Conservation (phyloP, 2,329 filamentous ascomycete genomes). For the Claviceps sp. region DNA sequence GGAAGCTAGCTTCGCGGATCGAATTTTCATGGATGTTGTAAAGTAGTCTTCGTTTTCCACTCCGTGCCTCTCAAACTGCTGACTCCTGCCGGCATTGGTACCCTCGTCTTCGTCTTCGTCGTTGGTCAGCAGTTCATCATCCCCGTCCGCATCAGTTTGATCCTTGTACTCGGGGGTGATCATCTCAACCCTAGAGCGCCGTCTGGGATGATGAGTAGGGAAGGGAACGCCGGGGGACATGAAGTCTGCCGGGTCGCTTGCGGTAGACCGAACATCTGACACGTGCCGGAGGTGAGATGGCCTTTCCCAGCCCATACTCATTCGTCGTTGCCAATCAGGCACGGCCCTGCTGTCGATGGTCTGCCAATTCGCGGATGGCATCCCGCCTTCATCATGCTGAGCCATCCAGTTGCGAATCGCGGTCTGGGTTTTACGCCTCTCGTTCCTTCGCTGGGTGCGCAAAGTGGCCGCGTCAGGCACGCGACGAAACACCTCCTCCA, state of each 20-base stretch:
- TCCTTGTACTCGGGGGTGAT: slow-evolving; percentile 32
- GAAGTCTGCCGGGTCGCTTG: slow-evolving; percentile 52
- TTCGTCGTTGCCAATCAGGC: slow-evolving; percentile 36
- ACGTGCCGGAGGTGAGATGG: slow-evolving; percentile 34
- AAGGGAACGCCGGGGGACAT: slow-evolving; percentile 31
- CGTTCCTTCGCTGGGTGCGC: slow-evolving; percentile 45
- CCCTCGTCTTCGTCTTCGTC: slow-evolving; percentile 53
- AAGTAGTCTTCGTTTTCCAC: slow-evolving; percentile 37
- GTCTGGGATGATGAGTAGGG: slow-evolving; percentile 11
- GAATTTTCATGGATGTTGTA: slow-evolving; percentile 32
- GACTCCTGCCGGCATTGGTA: slow-evolving; percentile 26
- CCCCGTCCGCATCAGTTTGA: slow-evolving; percentile 73
- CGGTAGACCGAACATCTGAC: slow-evolving; percentile 44
- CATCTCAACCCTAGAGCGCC: slow-evolving; percentile 24
- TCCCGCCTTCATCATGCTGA: slow-evolving; percentile 40
- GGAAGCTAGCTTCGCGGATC: slow-evolving; percentile 23
- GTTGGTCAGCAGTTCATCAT: slow-evolving; percentile 78
- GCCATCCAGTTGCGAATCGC: slow-evolving; percentile 91
- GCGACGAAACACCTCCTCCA: slow-evolving; percentile 81
- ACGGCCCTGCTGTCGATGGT: slow-evolving; percentile 31
- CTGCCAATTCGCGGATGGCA: slow-evolving; percentile 34
- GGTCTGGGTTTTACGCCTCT: slow-evolving; percentile 61
- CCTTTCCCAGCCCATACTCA: slow-evolving; percentile 37
- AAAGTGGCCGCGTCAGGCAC: slow-evolving; percentile 52
- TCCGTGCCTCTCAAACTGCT: slow-evolving; percentile 13